Evolutionary conservation across 805 yeast species (phyloP), one percentile per base, ranked within the genome.

Genomic region (Candida nonsorbophila): DNA sequence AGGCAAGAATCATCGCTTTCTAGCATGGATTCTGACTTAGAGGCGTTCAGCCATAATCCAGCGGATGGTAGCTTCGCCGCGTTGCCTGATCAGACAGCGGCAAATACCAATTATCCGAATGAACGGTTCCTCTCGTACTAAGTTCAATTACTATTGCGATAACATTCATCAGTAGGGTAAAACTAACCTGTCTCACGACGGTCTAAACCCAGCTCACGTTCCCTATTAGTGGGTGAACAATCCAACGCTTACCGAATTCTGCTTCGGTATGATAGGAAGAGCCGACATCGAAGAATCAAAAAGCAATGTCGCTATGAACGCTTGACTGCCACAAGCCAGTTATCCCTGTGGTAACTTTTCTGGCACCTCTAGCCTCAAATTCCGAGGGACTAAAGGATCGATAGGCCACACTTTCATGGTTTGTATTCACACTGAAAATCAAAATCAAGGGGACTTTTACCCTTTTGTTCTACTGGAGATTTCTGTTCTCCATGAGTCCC

Each of bases 251-350:
- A 29, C 34, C 34, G 34, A 30, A 30, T 30, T 58, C 66, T 62
- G 69, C 68, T 61, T 61, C 67, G 64, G 66, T 57, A 62, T 58
- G 68, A 62, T 58, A 62, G 67, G 65, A 59, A 61, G 67, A 61
- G 67, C 66, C 64, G 67, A 61, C 64, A 60, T 61, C 66, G 67
- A 59, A 59, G 62, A 61, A 55, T 55, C 66, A 58, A 62, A 30
- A 58, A 57, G 65, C 67, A 59, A 57, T 62, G 63, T 55, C 62
- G 64, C 63, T 55, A 58, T 58, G 64, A 59, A 55, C 64, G 65
- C 65, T 62, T 61, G 67, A 58, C 67, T 59, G 65, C 65, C 64
- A 32, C 67, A 58, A 60, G 65, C 65, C 66, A 54, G 55, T 53
- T 59, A 32, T 32, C 36, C 36, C 62, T 52, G 62, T 54, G 62